phyloP scores from a whole-genome alignment of 257 asterid genomes.

The Gynochthodes officinalis region DNA sequence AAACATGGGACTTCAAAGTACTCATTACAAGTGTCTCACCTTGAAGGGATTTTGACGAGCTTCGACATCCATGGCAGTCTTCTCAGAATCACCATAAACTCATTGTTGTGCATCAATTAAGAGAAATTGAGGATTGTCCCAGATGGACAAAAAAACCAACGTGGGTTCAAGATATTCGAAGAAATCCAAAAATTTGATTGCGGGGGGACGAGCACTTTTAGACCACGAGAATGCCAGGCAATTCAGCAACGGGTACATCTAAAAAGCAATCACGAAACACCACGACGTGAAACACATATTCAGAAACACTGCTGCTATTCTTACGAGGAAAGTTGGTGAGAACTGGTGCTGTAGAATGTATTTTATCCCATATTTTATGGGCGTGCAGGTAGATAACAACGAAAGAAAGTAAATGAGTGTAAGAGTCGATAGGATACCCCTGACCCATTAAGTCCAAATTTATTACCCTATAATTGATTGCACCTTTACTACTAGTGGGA shows the following conservation, averaged over 20 bases:
- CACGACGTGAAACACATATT: slow-evolving; percentile 20
- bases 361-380: too few species aligned
- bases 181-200: slow-evolving; percentile 18
- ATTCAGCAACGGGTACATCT: slow-evolving; percentile 18
- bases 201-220: slow-evolving; percentile 11
- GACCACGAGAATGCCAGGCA: slow-evolving; percentile 16
- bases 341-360: slow-evolving; percentile 23
- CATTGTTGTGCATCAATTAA: slow-evolving; percentile 29
- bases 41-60: slow-evolving; percentile 46
- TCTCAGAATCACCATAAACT: slow-evolving; percentile 41
- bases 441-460: not conserved
- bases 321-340: slow-evolving; percentile 33
- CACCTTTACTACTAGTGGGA: not conserved
- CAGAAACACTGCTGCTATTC: slow-evolving; percentile 5
- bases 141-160: slow-evolving; percentile 17
- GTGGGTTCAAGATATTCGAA: slow-evolving; percentile 12
- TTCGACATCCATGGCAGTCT: slow-evolving; percentile 77
- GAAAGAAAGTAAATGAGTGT: not conserved
- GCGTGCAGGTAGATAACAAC: not conserved
- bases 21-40: slow-evolving; percentile 41
- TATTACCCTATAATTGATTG: not conserved
- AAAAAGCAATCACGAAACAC: slow-evolving; percentile 35
- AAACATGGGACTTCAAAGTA: not conserved
- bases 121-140: slow-evolving; percentile 15
- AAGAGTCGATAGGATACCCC: not conserved